Base-by-base conservation (phyloP, 2,329 filamentous ascomycete species). In the Neodidymelliopsis sp. region DNA sequence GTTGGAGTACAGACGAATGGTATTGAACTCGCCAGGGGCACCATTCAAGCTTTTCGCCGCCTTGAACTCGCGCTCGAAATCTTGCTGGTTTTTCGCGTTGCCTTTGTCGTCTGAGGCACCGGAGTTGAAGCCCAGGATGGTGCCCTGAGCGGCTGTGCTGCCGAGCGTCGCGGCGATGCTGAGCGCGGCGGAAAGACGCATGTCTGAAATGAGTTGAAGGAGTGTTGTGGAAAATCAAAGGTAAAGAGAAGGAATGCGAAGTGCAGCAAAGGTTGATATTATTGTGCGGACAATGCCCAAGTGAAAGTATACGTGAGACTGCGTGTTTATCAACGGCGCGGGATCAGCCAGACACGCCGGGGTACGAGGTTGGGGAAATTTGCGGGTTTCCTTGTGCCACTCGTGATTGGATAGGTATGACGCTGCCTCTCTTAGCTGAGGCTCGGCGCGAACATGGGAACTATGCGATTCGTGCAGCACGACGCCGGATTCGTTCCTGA, bases 1-100 rank as follows among this genome's bases (percentile, higher is more conserved):
- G 79, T 84, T 90, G 62, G 87, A 90, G 75, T 87, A 91, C 20
- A 90, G 79, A 53, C 88, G 84, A 37, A 85, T 86, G 49, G 83
- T 85, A 63, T 76, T 87, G 78, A 89, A 90, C 40, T 83, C 83
- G 16, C 79, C 75, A 27, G 86, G 75, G 28, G 86, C 84, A 39
- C 85, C 85, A 23, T 79, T 75, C 7, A 91, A 83, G 41, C 75
- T 77, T 59, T 84, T 79, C 10, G 88, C 86, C 1, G 80, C 76
- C 59, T 78, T 81, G 80, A 90, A 90, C 73, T 89, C 83, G 62
- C 79, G 75, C 76, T 89, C 83, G 71, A 88, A 91, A 65, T 89
- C 85, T 3, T 79, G 62, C 70, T 89, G 82, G 46, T 65, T 63
- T 77, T 88, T 88, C 64, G 78, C 54, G 23, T 51, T 56, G 44